Percentiles rank a stretch among this genome's conserved stretches.
Evolutionary conservation across 2,329 filamentous ascomycete species (phyloP).

Genomic region (Colletotrichum tanaceti): DNA sequence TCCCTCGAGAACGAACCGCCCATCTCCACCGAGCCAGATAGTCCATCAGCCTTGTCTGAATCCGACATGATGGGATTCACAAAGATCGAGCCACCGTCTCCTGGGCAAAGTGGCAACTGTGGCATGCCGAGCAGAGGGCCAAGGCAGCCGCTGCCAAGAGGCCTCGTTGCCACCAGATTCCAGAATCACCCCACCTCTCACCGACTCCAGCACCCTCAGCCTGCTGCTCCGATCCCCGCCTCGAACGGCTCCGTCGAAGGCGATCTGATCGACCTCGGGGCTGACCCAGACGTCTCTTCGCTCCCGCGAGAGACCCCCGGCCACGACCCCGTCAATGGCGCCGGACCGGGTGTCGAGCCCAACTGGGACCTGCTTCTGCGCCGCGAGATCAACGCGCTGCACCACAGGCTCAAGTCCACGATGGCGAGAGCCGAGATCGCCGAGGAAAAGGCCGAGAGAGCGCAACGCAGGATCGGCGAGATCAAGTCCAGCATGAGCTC

Average conservation of each 20-base stretch:
- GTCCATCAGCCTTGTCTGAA: slow-evolving; percentile 1
- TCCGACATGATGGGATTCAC: slow-evolving; percentile 32
- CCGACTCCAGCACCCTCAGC: neutral
- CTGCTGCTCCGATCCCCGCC: neutral
- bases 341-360: neutral
- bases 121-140: slow-evolving; percentile 17
- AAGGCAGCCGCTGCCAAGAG: slow-evolving; percentile 37
- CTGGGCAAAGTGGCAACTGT: slow-evolving; percentile 3
- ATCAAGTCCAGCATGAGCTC: slow-evolving; percentile 45
- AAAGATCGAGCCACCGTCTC: slow-evolving; percentile 27
- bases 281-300: slow-evolving; percentile 10
- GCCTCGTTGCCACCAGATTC: slow-evolving; percentile 33
- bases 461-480: slow-evolving; percentile 43
- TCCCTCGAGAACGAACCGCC: slow-evolving; percentile 4
- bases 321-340: neutral
- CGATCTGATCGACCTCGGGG: slow-evolving; percentile 27
- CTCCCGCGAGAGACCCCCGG: neutral
- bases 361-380: slow-evolving; percentile 31
- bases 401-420: slow-evolving; percentile 9
- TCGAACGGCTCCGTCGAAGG: slow-evolving; percentile 13
- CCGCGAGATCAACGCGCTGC: slow-evolving; percentile 43
- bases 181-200: slow-evolving; percentile 10
- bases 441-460: slow-evolving; percentile 46
- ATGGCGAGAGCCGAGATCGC: slow-evolving; percentile 44
- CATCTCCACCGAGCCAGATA: neutral